Percentiles rank a stretch among this genome's conserved stretches.
Conservation (phyloP, 139 green algal species). For the Edaphochlamys debaryana region DNA sequence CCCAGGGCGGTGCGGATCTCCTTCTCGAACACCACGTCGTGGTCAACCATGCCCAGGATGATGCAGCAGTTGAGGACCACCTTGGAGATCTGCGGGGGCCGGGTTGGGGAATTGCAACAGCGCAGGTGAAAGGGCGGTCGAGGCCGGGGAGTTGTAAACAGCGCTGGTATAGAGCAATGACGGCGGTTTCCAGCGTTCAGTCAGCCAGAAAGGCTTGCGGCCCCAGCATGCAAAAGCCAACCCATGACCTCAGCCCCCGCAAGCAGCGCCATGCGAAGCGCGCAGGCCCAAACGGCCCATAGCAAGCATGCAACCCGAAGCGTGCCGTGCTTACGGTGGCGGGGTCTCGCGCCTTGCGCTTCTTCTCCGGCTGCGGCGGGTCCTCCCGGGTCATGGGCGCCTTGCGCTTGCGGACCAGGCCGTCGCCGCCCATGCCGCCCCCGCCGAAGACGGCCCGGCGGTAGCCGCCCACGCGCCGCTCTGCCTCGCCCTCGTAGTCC, state of each 20-base stretch:
- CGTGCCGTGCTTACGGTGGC: constrained; percentile 29
- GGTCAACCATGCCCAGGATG: constrained; percentile 38
- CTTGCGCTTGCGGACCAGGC: constrained; percentile 10
- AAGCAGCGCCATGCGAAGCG: too few relatives aligned
- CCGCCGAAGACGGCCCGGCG: background rate
- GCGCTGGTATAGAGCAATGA: too few relatives aligned
- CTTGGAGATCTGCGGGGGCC: constrained; percentile 27
- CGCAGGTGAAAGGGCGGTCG: background rate
- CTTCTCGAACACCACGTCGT: constrained; percentile 41
- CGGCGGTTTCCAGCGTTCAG: too few relatives aligned
- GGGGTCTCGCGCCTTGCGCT: constrained; percentile 30
- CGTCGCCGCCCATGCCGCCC: background rate
- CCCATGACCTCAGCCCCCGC: too few relatives aligned
- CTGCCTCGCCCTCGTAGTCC: constrained; percentile 1
- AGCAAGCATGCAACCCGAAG: too few relatives aligned
- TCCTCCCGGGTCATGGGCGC: constrained; percentile 16
- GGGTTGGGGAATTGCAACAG: background rate
- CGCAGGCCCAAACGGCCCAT: too few relatives aligned
- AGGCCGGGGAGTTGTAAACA: too few relatives aligned
- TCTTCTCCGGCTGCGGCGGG: constrained; percentile 19
- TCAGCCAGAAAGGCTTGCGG: too few relatives aligned
- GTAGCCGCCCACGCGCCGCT: background rate
- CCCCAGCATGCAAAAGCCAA: too few relatives aligned
- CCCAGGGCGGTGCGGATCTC: constrained; percentile 52
- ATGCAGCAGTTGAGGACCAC: constrained; percentile 31